Evolutionary conservation across 345 rosid genomes (phyloP).

Genomic region (Ceriops zippeliana): DNA sequence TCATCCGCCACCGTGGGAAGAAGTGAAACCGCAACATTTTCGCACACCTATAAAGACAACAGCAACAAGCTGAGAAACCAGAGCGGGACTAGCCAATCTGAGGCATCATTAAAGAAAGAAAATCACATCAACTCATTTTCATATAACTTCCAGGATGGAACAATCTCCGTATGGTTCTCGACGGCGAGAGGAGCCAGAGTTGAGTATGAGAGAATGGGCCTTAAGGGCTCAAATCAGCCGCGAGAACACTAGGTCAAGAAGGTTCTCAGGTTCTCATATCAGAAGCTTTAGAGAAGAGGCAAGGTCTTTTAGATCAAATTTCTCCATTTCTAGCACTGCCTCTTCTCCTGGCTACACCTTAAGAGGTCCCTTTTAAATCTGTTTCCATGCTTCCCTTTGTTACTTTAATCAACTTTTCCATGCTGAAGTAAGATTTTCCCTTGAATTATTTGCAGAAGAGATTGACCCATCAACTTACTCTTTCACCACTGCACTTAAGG

Average conservation of each 20-base stretch:
- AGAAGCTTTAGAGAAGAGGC: constrained; percentile 73
- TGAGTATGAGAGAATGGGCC: constrained; percentile 57
- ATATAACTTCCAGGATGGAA: constrained; percentile 29
- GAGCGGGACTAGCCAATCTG: not conserved
- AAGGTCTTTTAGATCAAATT: constrained; percentile 54
- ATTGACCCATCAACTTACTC: constrained; percentile 94
- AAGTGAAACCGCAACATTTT: too few species aligned
- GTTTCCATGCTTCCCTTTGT: too few species aligned
- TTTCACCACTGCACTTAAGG: constrained; percentile 81
- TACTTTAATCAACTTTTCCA: not conserved
- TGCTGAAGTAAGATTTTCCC: not conserved
- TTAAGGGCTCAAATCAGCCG: constrained; percentile 47
- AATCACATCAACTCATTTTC: not conserved
- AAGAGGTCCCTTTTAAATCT: constrained; percentile 11
- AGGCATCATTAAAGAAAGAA: too few species aligned
- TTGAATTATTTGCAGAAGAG: constrained; percentile 49
- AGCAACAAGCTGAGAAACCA: too few species aligned
- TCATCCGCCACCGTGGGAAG: too few species aligned
- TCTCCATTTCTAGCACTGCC: constrained; percentile 79
- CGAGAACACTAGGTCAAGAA: constrained; percentile 47
- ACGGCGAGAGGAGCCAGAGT: constrained; percentile 36
- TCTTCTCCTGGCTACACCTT: constrained; percentile 81
- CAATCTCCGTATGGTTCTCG: constrained; percentile 24
- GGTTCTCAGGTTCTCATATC: constrained; percentile 79
- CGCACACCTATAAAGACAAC: too few species aligned